These are phyloP conservation scores for Phlegmacium glaucopus DNA, from an alignment of 768 basidiomycete genomes.

Conservation along the genomic window DNA sequence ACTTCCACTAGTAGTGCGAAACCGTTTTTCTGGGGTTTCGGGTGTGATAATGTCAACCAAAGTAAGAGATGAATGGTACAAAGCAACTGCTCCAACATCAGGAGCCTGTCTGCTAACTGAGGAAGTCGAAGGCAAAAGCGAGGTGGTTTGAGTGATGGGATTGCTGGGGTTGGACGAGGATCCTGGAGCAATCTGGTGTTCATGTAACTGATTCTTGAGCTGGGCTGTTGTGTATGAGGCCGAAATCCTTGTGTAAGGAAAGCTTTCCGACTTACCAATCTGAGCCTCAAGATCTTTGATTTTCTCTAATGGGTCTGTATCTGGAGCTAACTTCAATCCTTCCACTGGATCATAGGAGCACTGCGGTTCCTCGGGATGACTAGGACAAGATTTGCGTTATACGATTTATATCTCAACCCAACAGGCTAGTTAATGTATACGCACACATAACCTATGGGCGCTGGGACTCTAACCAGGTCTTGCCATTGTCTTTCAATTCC, in stretches of 20 bases:
- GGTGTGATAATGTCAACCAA: slow-evolving; percentile 38
- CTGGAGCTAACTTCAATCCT: slow-evolving; percentile 71
- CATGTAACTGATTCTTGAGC: slow-evolving; percentile 60
- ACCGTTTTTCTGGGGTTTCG: slow-evolving; percentile 33
- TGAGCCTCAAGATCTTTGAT: slow-evolving; percentile 75
- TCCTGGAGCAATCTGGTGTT: slow-evolving; percentile 40
- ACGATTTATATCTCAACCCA: slow-evolving; percentile 1
- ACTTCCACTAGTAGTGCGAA: slow-evolving; percentile 45
- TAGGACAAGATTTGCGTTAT: slow-evolving; percentile 24
- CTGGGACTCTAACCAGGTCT: slow-evolving; percentile 76
- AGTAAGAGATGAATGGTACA: slow-evolving; percentile 43
- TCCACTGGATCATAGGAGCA: slow-evolving; percentile 87
- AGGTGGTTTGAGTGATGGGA: slow-evolving; percentile 12
- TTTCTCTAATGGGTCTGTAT: slow-evolving; percentile 76
- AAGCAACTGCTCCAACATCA: slow-evolving; percentile 35
- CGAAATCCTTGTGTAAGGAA: not conserved
- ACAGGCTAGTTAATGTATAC: slow-evolving; percentile 23
- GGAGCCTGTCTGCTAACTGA: slow-evolving; percentile 19
- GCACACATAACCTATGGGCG: slow-evolving; percentile 82
- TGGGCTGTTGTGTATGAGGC: slow-evolving; percentile 39
- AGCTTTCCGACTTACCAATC: slow-evolving; percentile 49
- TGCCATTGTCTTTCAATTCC: slow-evolving; percentile 66
- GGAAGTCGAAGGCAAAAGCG: slow-evolving; percentile 16
- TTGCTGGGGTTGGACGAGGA: slow-evolving; percentile 24
- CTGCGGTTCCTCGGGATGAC: slow-evolving; percentile 82